These are phyloP conservation scores for Hyparrhenia diplandra DNA, from an alignment of 176 grass and related monocot genomes.

Conservation along the genomic window DNA sequence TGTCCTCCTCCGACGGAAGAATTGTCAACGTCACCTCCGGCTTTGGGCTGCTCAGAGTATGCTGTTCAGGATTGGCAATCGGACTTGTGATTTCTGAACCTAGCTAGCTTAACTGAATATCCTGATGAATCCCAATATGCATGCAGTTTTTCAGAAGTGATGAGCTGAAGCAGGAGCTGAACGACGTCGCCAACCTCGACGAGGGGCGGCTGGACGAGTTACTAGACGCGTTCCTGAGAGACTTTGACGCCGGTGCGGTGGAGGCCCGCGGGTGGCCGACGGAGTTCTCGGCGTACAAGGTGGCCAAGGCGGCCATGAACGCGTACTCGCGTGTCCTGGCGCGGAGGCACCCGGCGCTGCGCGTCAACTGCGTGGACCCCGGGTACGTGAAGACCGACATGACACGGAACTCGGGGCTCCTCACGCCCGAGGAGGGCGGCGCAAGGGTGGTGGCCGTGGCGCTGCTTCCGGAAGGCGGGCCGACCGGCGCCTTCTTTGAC, in stretches of 20 bases:
- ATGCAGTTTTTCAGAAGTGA: not conserved
- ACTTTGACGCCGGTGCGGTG: not conserved
- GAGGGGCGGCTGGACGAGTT: not conserved
- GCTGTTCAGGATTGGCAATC: too few relatives aligned
- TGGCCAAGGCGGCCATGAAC: not conserved
- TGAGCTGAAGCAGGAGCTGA: too few relatives aligned
- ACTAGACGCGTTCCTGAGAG: not conserved
- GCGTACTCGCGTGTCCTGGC: not conserved
- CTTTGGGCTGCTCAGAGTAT: too few relatives aligned
- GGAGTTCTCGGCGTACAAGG: not conserved
- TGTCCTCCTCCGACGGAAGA: too few relatives aligned
- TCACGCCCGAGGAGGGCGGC: not conserved
- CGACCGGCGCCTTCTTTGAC: conserved; percentile 44
- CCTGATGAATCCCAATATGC: too few relatives aligned
- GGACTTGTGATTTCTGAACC: too few relatives aligned
- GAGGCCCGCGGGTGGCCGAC: not conserved
- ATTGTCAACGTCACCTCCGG: too few relatives aligned
- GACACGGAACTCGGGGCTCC: not conserved
- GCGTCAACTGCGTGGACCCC: not conserved
- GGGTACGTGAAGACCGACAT: not conserved
- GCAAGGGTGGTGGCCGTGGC: conserved; percentile 24
- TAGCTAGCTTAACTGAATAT: too few relatives aligned
- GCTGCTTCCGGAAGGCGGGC: conserved; percentile 27
- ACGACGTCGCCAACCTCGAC: not conserved
- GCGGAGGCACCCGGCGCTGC: not conserved